Evolutionary conservation across 2,329 filamentous ascomycete genomes (phyloP).

Genomic region (Teratosphaeriaceae sp.): DNA sequence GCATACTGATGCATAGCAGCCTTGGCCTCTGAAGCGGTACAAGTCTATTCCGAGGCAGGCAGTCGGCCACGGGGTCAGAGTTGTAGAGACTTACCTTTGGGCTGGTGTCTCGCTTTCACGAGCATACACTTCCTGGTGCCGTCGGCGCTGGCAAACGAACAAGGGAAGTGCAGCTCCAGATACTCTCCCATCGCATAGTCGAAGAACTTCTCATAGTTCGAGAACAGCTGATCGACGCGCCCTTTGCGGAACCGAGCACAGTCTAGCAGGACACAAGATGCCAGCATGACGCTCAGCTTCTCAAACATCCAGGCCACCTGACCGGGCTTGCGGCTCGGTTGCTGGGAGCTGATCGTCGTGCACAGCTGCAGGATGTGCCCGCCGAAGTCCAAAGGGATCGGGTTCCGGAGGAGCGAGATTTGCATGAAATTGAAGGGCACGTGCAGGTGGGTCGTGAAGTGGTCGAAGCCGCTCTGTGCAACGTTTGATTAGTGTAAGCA

Average conservation of each 20-base stretch:
- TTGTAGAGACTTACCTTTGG: slow-evolving; percentile 15
- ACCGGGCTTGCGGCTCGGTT: slow-evolving; percentile 7
- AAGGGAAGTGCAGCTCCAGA: slow-evolving; percentile 41
- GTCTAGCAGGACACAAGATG: slow-evolving; percentile 43
- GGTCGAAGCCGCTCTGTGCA: slow-evolving; percentile 46
- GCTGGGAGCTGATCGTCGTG: slow-evolving; percentile 25
- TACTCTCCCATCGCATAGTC: slow-evolving; percentile 40
- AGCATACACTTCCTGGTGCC: slow-evolving; percentile 26
- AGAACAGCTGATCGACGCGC: slow-evolving; percentile 20
- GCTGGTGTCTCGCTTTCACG: slow-evolving; percentile 27
- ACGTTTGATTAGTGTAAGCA: no score
- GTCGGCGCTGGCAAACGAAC: slow-evolving; percentile 32
- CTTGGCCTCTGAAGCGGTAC: no score
- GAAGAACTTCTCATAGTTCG: slow-evolving; percentile 37
- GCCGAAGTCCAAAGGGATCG: slow-evolving; percentile 39
- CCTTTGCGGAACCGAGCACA: slow-evolving; percentile 14
- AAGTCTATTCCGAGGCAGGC: neutral
- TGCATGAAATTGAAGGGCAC: slow-evolving; percentile 44
- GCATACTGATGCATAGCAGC: no score
- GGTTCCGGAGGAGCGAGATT: slow-evolving; percentile 34
- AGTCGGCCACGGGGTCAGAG: no score
- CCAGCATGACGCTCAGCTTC: slow-evolving; percentile 36
- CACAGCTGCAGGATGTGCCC: slow-evolving; percentile 42
- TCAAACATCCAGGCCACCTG: slow-evolving; percentile 31
- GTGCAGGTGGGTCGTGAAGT: slow-evolving; percentile 37